Base-by-base conservation (phyloP, 1,139 yeast genomes). In the Protomyces gravidus region DNA sequence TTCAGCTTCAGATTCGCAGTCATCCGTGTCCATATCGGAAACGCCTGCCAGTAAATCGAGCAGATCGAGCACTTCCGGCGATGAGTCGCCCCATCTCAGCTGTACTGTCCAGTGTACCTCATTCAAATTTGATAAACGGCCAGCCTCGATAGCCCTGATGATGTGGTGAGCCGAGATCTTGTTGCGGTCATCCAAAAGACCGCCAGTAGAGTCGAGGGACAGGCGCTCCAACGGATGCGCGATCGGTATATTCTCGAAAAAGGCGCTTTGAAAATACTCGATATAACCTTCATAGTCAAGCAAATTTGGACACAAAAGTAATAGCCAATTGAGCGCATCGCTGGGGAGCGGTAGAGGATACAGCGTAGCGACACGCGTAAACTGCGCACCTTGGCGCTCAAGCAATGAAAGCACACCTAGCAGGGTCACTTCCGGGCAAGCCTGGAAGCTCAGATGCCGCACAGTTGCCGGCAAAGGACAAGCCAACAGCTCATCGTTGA, bases 341-440 rank as follows among this genome's bases (percentile, higher is more conserved):
- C 79, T 77, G 39, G 92, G 73, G 2, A 85, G 82, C 0, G 96
- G 97, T 90, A 92, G 83, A 1, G 97, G 97, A 68, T 87, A 92
- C 63, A 83, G 83, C 11, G 89, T 83, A 58, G 83, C 79, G 30
- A 92, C 73, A 17, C 80, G 77, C 33, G 75, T 79, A 59, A 92
- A 73, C 63, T 83, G 80, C 17, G 75, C 75, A 0, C 97, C 97
- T 50, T 86, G 78, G 58, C 80, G 79, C 36, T 76, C 73, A 61
- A 90, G 73, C 40, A 78, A 76, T 63, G 82, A 81, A 23, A 89
- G 74, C 0, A 90, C 82, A 45, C 77, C 74, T 59, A 83, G 85
- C 39, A 72, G 67, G 1, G 75, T 72, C 30, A 92, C 76, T 57
- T 80, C 76, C 0, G 97, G 97, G 72, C 97, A 92, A 70, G 89